These are phyloP conservation scores for Aaosphaeria arxii DNA, from an alignment of 2,329 filamentous ascomycete species.

Conservation along the genomic window DNA sequence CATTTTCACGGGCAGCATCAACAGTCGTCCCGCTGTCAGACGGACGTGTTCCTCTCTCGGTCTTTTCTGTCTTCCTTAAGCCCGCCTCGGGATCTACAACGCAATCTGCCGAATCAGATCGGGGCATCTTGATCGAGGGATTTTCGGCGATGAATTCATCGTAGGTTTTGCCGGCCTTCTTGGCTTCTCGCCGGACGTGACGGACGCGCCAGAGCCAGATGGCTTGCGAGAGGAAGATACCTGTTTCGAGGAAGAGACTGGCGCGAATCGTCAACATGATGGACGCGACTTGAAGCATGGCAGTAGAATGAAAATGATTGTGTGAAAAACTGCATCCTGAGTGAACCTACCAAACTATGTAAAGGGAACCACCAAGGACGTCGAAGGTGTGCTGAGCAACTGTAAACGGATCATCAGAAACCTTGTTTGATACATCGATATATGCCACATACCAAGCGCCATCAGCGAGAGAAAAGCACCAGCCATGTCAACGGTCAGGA, in stretches of 20 bases:
- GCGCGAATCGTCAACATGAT: conserved; percentile 18
- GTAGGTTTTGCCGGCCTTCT: conserved; percentile 51
- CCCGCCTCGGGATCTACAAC: conserved; percentile 25
- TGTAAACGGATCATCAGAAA: conserved; percentile 12
- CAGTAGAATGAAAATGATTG: neutral
- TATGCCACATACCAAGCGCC: conserved; percentile 48
- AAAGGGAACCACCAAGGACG: conserved; percentile 58
- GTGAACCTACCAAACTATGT: conserved; percentile 55
- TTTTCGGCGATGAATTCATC: conserved; percentile 48
- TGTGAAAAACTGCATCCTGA: no score
- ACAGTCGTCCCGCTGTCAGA: no score
- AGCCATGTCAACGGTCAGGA: conserved; percentile 58
- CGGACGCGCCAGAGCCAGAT: conserved; percentile 59
- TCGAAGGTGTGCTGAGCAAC: conserved; percentile 62
- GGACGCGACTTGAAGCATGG: neutral
- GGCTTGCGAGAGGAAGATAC: conserved; percentile 59
- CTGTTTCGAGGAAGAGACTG: conserved; percentile 57
- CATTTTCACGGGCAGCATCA: no score
- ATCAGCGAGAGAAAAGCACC: conserved; percentile 64
- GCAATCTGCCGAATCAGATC: conserved; percentile 19
- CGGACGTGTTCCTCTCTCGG: no score
- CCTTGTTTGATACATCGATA: no score
- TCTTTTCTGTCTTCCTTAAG: neutral
- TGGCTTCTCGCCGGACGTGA: conserved; percentile 51
- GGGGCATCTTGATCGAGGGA: conserved; percentile 12